These are phyloP conservation scores for Pyrus hybrid DNA, from an alignment of 331 rosid species.

Conservation along the genomic window DNA sequence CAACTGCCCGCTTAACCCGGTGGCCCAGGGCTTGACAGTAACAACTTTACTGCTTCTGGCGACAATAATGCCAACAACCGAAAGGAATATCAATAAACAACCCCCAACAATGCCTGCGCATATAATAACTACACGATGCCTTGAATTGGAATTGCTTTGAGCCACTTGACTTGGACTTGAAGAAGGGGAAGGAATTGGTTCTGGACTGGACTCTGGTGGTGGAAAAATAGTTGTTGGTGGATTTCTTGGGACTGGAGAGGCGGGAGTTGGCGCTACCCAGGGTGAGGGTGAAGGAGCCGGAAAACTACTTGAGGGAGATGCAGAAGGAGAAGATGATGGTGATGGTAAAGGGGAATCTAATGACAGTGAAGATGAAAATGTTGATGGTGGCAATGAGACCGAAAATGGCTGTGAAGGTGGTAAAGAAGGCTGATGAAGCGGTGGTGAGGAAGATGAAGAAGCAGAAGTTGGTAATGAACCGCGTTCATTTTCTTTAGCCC, in stretches of 20 bases:
- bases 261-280: conserved; percentile 25
- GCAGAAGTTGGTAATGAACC: conserved; percentile 13
- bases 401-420: conserved; percentile 22
- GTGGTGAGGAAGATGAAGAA: conserved; percentile 25
- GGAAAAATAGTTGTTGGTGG: conserved; percentile 24
- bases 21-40: conserved; percentile 84
- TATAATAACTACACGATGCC: conserved; percentile 24
- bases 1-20: conserved; percentile 88
- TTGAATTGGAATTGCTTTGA: conserved; percentile 20
- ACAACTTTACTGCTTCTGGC: conserved; percentile 55
- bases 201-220: conserved; percentile 19
- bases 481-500: background rate
- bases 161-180: conserved; percentile 28
- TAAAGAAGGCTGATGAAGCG: conserved; percentile 19
- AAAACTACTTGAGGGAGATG: conserved; percentile 33
- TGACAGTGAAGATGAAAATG: conserved; percentile 10
- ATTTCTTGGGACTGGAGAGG: conserved; percentile 20
- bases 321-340: conserved; percentile 34
- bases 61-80: conserved; percentile 29
- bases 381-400: conserved; percentile 32
- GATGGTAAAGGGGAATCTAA: conserved; percentile 26
- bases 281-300: conserved; percentile 34
- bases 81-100: conserved; percentile 33
- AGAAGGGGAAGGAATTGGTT: conserved; percentile 28
- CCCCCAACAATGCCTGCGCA: conserved; percentile 46